Evolutionary conservation across 164 flowering plant species (phyloP).

Genomic region (Paratinospora sagittata): DNA sequence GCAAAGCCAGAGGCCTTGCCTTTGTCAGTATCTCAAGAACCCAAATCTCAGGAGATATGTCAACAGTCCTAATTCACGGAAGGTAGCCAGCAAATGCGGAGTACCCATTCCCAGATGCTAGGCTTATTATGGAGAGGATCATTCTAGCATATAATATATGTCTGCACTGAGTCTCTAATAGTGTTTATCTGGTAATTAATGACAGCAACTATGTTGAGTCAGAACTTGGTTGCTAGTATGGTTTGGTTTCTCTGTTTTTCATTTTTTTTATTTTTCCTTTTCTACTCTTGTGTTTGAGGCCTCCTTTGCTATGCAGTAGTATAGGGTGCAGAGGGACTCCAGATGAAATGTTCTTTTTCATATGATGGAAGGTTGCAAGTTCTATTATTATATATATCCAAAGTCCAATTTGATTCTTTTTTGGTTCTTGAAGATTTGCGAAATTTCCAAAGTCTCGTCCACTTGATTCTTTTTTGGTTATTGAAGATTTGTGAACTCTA

Average conservation of each 20-base stretch:
- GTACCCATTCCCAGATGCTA: conserved; percentile 16
- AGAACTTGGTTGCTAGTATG: background rate
- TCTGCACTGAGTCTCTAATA: background rate
- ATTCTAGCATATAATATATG: background rate
- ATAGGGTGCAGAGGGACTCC: too few species aligned
- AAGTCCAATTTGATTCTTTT: background rate
- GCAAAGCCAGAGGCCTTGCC: conserved; percentile 24
- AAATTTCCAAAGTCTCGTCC: too few species aligned
- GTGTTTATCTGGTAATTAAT: background rate
- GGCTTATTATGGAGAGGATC: background rate
- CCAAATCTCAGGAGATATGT: conserved; percentile 19
- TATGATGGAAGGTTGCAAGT: background rate
- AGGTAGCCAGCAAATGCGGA: conserved; percentile 17
- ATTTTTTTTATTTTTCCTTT: background rate
- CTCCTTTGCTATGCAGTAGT: background rate
- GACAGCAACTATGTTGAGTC: background rate
- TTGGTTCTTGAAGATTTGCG: background rate
- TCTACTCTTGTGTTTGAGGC: conserved; percentile 3
- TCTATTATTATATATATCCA: background rate
- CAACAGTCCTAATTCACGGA: conserved; percentile 24
- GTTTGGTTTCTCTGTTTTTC: background rate
- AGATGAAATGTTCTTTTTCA: background rate
- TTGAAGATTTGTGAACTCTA: background rate
- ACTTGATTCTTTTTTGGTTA: background rate
- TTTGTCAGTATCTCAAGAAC: conserved; percentile 24